Conservation (phyloP, 768 basidiomycete species). For the Imleria badia region DNA sequence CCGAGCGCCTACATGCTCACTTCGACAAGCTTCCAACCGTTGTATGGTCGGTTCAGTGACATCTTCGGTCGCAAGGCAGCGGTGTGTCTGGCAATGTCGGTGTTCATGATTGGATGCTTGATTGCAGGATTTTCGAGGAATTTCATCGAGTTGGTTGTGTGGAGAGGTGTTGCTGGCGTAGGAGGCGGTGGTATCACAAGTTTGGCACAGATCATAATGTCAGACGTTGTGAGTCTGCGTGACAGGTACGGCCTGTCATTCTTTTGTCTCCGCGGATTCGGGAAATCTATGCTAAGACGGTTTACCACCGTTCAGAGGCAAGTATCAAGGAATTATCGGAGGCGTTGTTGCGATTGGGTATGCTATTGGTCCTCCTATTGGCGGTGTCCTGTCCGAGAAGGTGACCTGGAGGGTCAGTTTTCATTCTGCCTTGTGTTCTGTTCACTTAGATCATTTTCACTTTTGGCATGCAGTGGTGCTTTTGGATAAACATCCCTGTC, state of each 20-base stretch:
- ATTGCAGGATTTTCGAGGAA: neutral
- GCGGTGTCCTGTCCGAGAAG: neutral
- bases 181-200: neutral
- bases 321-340: neutral
- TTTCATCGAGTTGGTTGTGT: neutral
- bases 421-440: neutral
- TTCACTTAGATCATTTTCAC: neutral
- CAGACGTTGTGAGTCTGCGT: neutral
- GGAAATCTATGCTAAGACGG: too few relatives aligned
- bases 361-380: neutral
- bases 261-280: too few relatives aligned
- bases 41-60: constrained; percentile 1
- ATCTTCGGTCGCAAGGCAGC: neutral
- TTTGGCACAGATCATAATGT: neutral
- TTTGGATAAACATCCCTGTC: neutral
- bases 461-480: neutral
- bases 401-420: neutral
- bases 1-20: neutral
- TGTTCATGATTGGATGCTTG: neutral
- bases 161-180: neutral
- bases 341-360: neutral
- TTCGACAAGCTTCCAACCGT: neutral
- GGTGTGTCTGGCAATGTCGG: neutral
- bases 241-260: neutral
- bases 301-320: neutral